Conservation (phyloP, 1,284 basidiomycete species). For the Moesziomyces sp. region DNA sequence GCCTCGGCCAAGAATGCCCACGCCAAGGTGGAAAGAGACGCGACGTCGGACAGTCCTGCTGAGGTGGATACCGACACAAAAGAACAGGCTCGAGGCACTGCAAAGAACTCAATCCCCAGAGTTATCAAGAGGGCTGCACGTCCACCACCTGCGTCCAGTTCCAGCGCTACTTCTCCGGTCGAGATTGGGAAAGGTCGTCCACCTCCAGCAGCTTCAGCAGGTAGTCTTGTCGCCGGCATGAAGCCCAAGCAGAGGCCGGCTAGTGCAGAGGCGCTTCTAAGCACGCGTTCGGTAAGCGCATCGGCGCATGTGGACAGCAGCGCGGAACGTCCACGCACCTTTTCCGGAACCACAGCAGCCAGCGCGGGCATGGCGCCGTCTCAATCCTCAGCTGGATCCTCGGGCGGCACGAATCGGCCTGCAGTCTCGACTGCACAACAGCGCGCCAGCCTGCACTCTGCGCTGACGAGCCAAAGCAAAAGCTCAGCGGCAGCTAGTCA, state of each 20-base stretch:
- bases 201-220: neutral
- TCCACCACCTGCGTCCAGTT: neutral
- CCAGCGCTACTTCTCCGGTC: constrained; percentile 7
- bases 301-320: neutral
- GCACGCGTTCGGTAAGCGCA: constrained; percentile 13
- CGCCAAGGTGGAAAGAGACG: neutral
- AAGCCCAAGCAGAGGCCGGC: constrained; percentile 43
- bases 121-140: neutral
- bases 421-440: constrained; percentile 2
- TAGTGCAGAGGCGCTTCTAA: constrained; percentile 17
- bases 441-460: constrained; percentile 36
- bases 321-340: constrained; percentile 20
- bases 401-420: constrained; percentile 6
- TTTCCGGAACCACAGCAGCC: constrained; percentile 29
- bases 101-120: neutral
- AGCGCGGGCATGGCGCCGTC: constrained; percentile 21
- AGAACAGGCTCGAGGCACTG: neutral
- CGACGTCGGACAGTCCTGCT: neutral
- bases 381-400: neutral
- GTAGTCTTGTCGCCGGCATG: constrained; percentile 33
- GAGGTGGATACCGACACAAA: neutral
- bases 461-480: constrained; percentile 28
- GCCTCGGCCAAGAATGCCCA: neutral
- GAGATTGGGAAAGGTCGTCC: constrained; percentile 21
- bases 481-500: constrained; percentile 4